A percentile compares a stretch with the other conserved stretches of the same genome.
phyloP scores from a whole-genome alignment of 768 basidiomycete species.

The Omphalotus guepiniiformis region DNA sequence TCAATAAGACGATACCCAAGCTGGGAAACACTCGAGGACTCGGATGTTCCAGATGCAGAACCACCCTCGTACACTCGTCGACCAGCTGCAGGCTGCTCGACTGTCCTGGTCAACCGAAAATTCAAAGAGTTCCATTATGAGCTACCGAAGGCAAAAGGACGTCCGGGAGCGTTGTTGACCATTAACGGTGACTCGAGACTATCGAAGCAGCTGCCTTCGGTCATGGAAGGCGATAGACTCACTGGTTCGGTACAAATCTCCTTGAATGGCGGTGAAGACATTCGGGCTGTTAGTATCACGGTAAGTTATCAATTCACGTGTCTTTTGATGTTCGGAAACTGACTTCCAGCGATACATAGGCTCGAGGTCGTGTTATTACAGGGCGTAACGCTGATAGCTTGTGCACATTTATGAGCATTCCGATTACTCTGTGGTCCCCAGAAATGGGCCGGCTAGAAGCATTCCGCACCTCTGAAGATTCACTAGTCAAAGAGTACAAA shows the following conservation, averaged over 20 bases:
- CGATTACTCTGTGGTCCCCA: constrained; percentile 1
- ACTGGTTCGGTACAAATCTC: constrained; percentile 3
- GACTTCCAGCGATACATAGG: not conserved
- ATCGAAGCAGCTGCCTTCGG: constrained; percentile 5
- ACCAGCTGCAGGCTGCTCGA: constrained; percentile 1
- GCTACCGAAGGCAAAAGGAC: not conserved
- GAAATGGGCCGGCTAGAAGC: not conserved
- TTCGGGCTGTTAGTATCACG: constrained; percentile 1
- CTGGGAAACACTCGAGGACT: not conserved
- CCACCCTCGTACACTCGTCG: constrained; percentile 2
- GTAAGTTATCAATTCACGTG: not conserved
- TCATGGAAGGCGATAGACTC: constrained; percentile 4
- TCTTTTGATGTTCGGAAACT: not conserved
- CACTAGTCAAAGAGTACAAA: not conserved
- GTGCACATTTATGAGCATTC: constrained; percentile 5
- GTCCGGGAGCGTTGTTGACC: constrained; percentile 1
- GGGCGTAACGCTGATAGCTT: constrained; percentile 4
- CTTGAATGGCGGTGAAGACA: constrained; percentile 5
- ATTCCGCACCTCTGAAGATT: not conserved
- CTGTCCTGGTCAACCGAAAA: not conserved
- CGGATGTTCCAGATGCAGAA: not conserved
- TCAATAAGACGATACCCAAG: too few relatives aligned
- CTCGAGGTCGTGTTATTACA: constrained; percentile 2
- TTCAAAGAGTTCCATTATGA: not conserved
- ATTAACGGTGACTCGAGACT: constrained; percentile 4